Evolutionary conservation across 169 alveolate genomes (phyloP), one percentile per base, ranked within the genome.

Genomic region (Plasmodium coatneyi): DNA sequence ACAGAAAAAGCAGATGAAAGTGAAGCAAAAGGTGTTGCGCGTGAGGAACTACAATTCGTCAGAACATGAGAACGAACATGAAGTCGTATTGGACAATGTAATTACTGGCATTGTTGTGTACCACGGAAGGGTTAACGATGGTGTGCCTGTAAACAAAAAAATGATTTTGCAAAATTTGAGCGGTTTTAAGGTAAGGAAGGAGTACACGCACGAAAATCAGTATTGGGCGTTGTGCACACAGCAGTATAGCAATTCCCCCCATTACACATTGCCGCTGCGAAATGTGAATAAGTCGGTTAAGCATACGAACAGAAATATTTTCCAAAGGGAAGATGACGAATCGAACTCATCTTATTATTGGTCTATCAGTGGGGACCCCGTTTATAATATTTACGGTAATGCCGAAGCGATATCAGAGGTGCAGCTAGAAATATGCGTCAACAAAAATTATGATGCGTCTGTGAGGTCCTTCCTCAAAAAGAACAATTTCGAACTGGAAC

Each of bases 341-440:
- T 12, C 25, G n/a, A 39, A 79, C 16, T 56, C 81, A 16, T 89
- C 72, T 41, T 89, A 60, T 52, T 89, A 60, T 52, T 91, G 95
- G 95, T 80, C 36, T 39, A 52, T 91, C 16, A 81, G 80, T 34
- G 95, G 95, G n/a, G 92, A 91, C 66, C 95, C 95, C 34, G 95
- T 91, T 28, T 91, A 81, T 82, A 91, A 91, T 39, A 81, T 91
- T 46, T 91, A 91, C 54, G 95, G 95, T n/a, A 80, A 91, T 91
- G 91, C 91, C 56, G 70, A 72, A 91, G n/a, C 79, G 7, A 66
- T 91, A 81, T 80, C 95, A 30, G 95, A 91, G 36, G 95, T 80
- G 25, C 86, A 91, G 56, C 56, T 91, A 81, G 95, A 91, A 91
- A 91, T 91, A 80, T 91, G 92, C 76, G 60, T 22, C 43, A 66